phyloP scores from a whole-genome alignment of 495 filamentous ascomycete species.

The Penicillium atrosanguineum region DNA sequence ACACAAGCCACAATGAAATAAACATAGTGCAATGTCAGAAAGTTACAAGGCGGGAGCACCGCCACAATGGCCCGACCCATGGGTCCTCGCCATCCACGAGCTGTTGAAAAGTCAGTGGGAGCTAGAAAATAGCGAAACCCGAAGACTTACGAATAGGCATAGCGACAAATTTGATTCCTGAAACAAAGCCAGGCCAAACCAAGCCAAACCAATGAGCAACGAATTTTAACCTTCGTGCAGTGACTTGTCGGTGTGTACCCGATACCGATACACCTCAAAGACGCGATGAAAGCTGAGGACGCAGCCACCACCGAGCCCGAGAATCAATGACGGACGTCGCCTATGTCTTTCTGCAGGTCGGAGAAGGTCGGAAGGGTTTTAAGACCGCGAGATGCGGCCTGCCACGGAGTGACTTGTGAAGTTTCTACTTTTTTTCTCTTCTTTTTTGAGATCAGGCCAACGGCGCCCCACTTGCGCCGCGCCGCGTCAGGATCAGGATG shows the following conservation, averaged over 20 bases:
- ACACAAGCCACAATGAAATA: conserved; percentile 72
- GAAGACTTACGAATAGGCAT: conserved; percentile 13
- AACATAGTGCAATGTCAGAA: conserved; percentile 73
- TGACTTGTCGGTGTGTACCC: background rate
- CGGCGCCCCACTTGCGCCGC: background rate
- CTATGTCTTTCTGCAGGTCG: background rate
- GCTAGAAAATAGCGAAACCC: background rate
- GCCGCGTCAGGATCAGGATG: too few relatives aligned
- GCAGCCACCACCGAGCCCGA: background rate
- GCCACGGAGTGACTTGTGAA: background rate
- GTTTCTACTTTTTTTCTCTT: background rate
- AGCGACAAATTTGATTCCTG: conserved; percentile 4
- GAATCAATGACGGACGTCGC: background rate
- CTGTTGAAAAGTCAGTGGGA: conserved; percentile 11
- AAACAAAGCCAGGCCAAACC: background rate
- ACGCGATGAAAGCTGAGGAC: background rate
- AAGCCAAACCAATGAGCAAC: background rate
- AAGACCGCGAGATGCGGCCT: background rate
- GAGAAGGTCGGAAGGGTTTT: background rate
- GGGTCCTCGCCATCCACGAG: conserved; percentile 17
- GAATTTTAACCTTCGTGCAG: background rate
- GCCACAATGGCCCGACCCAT: conserved; percentile 27
- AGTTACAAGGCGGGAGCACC: conserved; percentile 57
- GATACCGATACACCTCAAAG: background rate
- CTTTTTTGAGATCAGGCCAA: background rate